Evolutionary conservation across 768 basidiomycete species (phyloP).

Genomic region (Leccinum arenicola): DNA sequence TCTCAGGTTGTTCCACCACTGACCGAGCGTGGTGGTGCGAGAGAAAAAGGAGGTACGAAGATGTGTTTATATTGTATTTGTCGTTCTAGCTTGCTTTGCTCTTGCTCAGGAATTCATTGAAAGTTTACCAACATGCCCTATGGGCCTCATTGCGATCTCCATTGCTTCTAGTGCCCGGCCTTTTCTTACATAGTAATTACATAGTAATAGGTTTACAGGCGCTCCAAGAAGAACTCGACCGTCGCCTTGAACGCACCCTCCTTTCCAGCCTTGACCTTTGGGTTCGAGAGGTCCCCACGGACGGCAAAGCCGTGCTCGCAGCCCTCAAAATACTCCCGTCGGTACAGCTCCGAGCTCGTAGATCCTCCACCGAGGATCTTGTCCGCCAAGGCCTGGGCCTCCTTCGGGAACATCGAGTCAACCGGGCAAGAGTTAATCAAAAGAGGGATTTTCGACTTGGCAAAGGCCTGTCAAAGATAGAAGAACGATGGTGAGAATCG

Average conservation of each 20-base stretch:
- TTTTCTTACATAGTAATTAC: background rate
- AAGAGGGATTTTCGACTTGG: slow-evolving; percentile 48
- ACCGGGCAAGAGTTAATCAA: slow-evolving; percentile 65
- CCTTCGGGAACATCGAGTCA: slow-evolving; percentile 50
- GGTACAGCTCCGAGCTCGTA: slow-evolving; percentile 42
- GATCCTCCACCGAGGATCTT: slow-evolving; percentile 45
- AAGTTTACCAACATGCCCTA: background rate
- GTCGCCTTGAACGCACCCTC: slow-evolving; percentile 51
- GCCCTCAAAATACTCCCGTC: slow-evolving; percentile 30
- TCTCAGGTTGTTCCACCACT: slow-evolving; percentile 90
- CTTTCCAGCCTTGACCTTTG: slow-evolving; percentile 56
- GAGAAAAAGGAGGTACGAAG: no score
- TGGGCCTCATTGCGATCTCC: background rate
- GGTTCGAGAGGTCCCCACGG: slow-evolving; percentile 45
- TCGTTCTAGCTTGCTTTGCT: background rate
- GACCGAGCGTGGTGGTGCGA: slow-evolving; percentile 11
- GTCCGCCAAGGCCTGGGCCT: slow-evolving; percentile 45
- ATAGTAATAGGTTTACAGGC: slow-evolving; percentile 15
- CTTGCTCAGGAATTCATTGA: background rate
- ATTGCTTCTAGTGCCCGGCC: background rate
- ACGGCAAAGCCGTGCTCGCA: slow-evolving; percentile 57
- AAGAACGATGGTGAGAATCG: background rate
- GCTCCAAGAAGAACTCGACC: slow-evolving; percentile 51
- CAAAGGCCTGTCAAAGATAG: slow-evolving; percentile 43
- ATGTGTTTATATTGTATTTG: background rate